Conservation (phyloP, 2,329 filamentous ascomycete species). For the Coleophoma crateriformis region DNA sequence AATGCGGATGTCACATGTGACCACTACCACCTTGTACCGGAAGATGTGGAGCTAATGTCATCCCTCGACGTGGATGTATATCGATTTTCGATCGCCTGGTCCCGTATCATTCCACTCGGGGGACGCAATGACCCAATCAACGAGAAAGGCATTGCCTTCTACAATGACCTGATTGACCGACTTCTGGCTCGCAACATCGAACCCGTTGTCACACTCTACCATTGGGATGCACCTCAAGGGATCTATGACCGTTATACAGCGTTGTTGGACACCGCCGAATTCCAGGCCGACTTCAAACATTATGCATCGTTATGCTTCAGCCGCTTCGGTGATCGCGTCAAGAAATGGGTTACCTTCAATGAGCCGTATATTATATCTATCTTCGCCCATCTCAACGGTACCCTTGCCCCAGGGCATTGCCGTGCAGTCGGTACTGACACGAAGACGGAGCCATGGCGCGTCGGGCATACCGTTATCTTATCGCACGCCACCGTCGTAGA, state of each 20-base stretch:
- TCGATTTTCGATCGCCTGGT: conserved; percentile 41
- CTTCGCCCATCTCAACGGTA: conserved; percentile 16
- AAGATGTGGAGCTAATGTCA: conserved; percentile 35
- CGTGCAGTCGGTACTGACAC: conserved; percentile 13
- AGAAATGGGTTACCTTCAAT: conserved; percentile 35
- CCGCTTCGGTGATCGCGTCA: conserved; percentile 31
- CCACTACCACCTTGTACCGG: conserved; percentile 44
- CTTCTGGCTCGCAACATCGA: conserved; percentile 35
- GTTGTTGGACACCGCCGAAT: conserved; percentile 25
- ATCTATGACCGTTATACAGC: conserved; percentile 33
- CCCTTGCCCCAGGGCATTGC: conserved; percentile 20
- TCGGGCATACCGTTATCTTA: conserved; percentile 21
- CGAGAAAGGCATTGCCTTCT: conserved; percentile 37
- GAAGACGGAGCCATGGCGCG: conserved; percentile 20
- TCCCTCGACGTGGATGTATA: conserved; percentile 33
- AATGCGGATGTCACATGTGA: conserved; percentile 42
- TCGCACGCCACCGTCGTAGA: conserved; percentile 18
- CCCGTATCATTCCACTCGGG: conserved; percentile 42
- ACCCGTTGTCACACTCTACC: conserved; percentile 38
- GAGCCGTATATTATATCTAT: conserved; percentile 29
- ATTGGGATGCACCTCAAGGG: conserved; percentile 32
- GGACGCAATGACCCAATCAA: conserved; percentile 37
- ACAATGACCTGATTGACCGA: conserved; percentile 40
- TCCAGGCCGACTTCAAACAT: conserved; percentile 30
- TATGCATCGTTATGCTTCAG: conserved; percentile 33